Evolutionary conservation across 2,329 filamentous ascomycete genomes (phyloP).

Genomic region (Pseudocercospora cruenta): DNA sequence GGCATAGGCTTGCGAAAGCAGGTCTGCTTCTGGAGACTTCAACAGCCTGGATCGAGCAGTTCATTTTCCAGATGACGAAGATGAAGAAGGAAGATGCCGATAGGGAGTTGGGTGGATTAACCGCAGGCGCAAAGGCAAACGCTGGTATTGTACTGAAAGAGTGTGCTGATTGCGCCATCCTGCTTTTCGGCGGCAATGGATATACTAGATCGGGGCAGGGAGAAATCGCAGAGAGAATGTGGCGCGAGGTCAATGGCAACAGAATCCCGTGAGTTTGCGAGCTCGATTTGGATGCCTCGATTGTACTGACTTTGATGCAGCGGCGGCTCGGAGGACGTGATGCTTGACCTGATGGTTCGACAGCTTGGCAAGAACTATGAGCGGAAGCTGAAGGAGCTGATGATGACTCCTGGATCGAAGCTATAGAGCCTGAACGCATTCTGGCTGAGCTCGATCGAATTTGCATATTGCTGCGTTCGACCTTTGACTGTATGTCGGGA

Average conservation of each 20-base stretch:
- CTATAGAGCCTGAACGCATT: constrained; percentile 9
- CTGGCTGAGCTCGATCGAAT: background rate
- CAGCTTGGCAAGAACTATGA: constrained; percentile 73
- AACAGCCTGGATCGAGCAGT: constrained; percentile 73
- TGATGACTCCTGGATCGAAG: constrained; percentile 37
- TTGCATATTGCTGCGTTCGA: background rate
- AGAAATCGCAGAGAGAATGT: constrained; percentile 70
- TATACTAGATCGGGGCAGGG: constrained; percentile 69
- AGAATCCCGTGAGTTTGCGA: constrained; percentile 33
- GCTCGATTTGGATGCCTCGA: background rate
- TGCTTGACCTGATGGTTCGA: constrained; percentile 69
- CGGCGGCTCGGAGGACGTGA: constrained; percentile 73
- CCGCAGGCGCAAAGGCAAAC: constrained; percentile 73
- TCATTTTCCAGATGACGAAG: constrained; percentile 68
- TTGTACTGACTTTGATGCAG: constrained; percentile 24
- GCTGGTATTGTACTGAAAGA: constrained; percentile 72
- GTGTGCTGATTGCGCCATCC: constrained; percentile 68
- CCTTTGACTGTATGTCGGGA: background rate
- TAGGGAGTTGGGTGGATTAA: constrained; percentile 69
- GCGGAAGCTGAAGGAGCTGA: constrained; percentile 58
- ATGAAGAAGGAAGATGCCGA: constrained; percentile 64
- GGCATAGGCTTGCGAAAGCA: constrained; percentile 71
- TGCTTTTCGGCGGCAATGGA: constrained; percentile 64
- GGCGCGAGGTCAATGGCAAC: constrained; percentile 32
- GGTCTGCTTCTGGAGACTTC: constrained; percentile 70